Evolutionary conservation across 2,329 filamentous ascomycete genomes (phyloP).

Genomic region (Clonostachys sp.): DNA sequence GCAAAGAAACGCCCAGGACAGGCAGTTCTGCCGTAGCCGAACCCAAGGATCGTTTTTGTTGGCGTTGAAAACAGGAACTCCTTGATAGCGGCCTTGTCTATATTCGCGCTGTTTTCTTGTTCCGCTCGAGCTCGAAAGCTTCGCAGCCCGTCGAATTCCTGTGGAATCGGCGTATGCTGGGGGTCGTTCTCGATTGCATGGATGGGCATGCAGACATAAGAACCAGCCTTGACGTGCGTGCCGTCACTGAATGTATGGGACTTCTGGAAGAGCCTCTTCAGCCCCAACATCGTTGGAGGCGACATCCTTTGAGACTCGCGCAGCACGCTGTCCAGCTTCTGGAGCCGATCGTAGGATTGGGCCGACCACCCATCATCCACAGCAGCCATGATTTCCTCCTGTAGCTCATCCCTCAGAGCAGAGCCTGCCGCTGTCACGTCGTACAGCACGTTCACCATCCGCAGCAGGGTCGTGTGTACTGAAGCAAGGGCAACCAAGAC

Average conservation of each 20-base stretch:
- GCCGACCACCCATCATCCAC: conserved; percentile 30
- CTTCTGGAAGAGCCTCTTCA: conserved; percentile 27
- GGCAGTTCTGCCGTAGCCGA: conserved; percentile 40
- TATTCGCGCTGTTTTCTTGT: not conserved
- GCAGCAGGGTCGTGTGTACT: conserved; percentile 38
- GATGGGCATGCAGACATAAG: conserved; percentile 33
- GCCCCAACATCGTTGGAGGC: conserved; percentile 39
- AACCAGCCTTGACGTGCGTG: conserved; percentile 34
- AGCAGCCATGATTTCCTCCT: conserved; percentile 33
- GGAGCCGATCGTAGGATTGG: conserved; percentile 34
- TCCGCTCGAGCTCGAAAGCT: conserved; percentile 24
- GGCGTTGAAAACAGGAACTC: conserved; percentile 37
- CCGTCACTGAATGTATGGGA: conserved; percentile 31
- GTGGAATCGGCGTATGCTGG: conserved; percentile 30
- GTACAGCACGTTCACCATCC: conserved; percentile 42
- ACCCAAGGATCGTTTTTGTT: conserved; percentile 35
- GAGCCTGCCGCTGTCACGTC: conserved; percentile 39
- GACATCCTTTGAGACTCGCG: conserved; percentile 28
- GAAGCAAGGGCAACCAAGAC: conserved; percentile 39
- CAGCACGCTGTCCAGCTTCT: conserved; percentile 44
- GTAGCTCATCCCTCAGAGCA: conserved; percentile 40
- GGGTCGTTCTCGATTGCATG: conserved; percentile 35
- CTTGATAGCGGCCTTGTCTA: conserved; percentile 23
- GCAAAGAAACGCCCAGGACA: conserved; percentile 45
- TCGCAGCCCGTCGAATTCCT: conserved; percentile 41